phyloP scores from a whole-genome alignment of 2,329 filamentous ascomycete genomes.

The Aspergillus pseudoterreus region DNA sequence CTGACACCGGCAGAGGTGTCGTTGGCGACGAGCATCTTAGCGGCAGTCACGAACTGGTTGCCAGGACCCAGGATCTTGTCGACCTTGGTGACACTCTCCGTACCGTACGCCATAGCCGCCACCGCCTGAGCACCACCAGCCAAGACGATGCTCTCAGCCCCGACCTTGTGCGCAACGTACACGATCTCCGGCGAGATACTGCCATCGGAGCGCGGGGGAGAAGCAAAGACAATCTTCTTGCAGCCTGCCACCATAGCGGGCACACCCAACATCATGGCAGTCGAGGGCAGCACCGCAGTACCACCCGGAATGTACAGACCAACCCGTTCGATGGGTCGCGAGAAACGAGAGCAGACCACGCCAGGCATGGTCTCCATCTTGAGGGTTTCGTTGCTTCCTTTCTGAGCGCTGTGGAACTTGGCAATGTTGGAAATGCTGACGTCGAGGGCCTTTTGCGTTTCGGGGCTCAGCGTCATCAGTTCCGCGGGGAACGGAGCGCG shows the following conservation, averaged over 20 bases:
- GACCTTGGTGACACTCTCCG: constrained; percentile 88
- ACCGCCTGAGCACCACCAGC: constrained; percentile 94
- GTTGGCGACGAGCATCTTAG: constrained; percentile 97
- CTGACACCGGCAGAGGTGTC: constrained; percentile 92
- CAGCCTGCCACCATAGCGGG: constrained; percentile 97
- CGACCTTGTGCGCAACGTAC: constrained; percentile 94
- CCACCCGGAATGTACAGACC: constrained; percentile 94
- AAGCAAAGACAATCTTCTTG: constrained; percentile 89
- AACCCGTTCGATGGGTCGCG: constrained; percentile 88
- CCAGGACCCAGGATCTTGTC: constrained; percentile 98
- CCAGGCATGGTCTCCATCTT: constrained; percentile 97
- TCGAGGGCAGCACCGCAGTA: constrained; percentile 94
- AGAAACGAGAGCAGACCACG: constrained; percentile 89
- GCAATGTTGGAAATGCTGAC: constrained; percentile 90
- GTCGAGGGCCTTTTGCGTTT: constrained; percentile 91
- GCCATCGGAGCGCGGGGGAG: constrained; percentile 83
- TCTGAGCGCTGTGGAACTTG: constrained; percentile 89
- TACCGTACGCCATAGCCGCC: constrained; percentile 95
- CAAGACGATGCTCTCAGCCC: constrained; percentile 91
- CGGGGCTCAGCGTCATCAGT: constrained; percentile 78
- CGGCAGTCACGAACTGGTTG: constrained; percentile 97
- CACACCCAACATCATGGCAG: constrained; percentile 95
- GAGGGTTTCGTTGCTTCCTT: constrained; percentile 70
- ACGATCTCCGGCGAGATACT: constrained; percentile 95
- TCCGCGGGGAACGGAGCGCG: constrained; percentile 81